Evolutionary conservation across 2,329 filamentous ascomycete species (phyloP).

Genomic region (Ceratocystis alfenasii): DNA sequence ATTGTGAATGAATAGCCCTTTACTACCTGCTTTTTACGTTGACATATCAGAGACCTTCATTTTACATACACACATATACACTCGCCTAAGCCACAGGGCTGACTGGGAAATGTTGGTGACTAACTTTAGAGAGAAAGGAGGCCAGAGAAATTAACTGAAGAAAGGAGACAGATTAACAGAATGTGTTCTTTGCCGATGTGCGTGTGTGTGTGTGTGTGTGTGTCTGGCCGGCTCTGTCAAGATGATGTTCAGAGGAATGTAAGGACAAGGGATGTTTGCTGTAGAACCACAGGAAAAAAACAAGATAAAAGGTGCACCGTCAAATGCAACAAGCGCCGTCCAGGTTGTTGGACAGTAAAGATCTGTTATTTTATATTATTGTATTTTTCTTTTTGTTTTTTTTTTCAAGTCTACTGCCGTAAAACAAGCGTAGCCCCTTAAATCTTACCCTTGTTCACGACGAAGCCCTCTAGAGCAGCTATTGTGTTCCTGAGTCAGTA

Average conservation of each 20-base stretch:
- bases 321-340: no score
- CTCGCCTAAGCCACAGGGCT: background rate
- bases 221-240: background rate
- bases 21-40: slow-evolving; percentile 48
- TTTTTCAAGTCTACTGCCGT: background rate
- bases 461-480: slow-evolving; percentile 75
- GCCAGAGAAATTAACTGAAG: slow-evolving; percentile 1
- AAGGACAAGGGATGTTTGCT: background rate
- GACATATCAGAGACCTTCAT: slow-evolving; percentile 76
- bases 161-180: slow-evolving; percentile 22
- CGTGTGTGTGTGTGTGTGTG: slow-evolving; percentile 1
- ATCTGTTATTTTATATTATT: no score
- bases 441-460: slow-evolving; percentile 86
- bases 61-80: slow-evolving; percentile 2
- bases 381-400: no score
- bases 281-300: background rate
- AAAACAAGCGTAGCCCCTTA: slow-evolving; percentile 23
- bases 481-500: slow-evolving; percentile 17
- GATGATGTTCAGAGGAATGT: background rate
- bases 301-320: no score
- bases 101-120: background rate
- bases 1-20: background rate
- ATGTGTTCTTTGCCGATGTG: slow-evolving; percentile 20
- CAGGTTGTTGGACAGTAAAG: no score
- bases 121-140: background rate